These are phyloP conservation scores for Balamuthia mandrillaris DNA, from an alignment of 208 protist species.

Conservation along the genomic window DNA sequence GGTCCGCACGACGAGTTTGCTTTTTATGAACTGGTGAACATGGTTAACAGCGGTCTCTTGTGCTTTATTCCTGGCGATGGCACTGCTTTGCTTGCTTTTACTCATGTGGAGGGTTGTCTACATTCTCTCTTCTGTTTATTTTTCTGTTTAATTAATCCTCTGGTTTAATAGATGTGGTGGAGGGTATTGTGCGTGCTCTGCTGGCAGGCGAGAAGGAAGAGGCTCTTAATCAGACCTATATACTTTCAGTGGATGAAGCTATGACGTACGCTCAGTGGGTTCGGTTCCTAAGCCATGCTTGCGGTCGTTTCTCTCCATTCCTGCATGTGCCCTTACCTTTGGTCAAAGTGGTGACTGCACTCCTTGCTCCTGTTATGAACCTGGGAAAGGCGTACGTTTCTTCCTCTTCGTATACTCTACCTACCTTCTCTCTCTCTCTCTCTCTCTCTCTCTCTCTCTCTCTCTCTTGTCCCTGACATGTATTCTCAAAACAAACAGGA, in stretches of 20 bases:
- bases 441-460: neutral
- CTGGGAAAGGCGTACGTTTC: neutral
- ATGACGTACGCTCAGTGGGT: slow-evolving; percentile 20
- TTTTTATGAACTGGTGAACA: slow-evolving; percentile 20
- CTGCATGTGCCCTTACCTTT: slow-evolving; percentile 12
- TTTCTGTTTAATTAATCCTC: neutral
- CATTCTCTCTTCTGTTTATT: neutral
- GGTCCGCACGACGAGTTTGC: slow-evolving; percentile 7
- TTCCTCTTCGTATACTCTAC: neutral
- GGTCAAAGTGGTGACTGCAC: slow-evolving; percentile 9
- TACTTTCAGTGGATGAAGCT: neutral
- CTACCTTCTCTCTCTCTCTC: neutral
- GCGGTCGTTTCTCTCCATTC: neutral
- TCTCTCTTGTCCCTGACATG: neutral
- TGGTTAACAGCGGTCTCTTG: slow-evolving; percentile 12
- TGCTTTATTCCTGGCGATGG: slow-evolving; percentile 21
- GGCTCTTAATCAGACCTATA: neutral
- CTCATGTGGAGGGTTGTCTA: slow-evolving; percentile 3
- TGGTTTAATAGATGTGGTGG: neutral
- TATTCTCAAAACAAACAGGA: neutral
- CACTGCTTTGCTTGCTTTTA: neutral
- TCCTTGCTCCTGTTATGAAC: slow-evolving; percentile 17
- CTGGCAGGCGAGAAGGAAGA: neutral
- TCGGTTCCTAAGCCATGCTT: neutral
- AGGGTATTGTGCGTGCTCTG: neutral